Base-by-base conservation (phyloP, 106 monocot species). In the Allium cepa region DNA sequence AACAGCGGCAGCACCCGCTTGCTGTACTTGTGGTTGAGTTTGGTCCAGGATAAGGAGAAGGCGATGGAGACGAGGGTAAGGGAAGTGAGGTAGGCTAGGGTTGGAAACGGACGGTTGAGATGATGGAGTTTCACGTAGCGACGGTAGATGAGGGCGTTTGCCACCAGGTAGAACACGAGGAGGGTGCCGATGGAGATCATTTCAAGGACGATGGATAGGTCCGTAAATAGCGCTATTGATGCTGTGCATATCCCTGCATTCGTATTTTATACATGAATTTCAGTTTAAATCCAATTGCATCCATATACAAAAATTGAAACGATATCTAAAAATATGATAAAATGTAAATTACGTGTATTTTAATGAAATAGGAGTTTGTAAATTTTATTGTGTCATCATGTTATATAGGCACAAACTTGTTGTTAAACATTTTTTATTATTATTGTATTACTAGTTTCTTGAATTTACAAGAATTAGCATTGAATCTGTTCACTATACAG, bases 121-220 rank as follows among this genome's bases (percentile, higher is more conserved):
- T 10, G n/a, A 11, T 79, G 36, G 10, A 76, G 75, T 27, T 26
- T 71, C 17, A 75, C 90, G 45, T 81, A 86, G 1, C 86, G 83
- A 11, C 73, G 76, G 64, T 86, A 90, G 71, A 86, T 45, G 27
- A 90, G 79, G 1, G 90, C 90, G 55, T 80, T 86, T 48, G 86
- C 90, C 15, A 90, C 90, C 71, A 90, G 53, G 83, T 86, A 90
- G 83, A 86, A 90, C 10, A 90, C 78, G 12, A 86, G 53, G 8
- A 86, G 83, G 10, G 86, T 86, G 53, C 90, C 90, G 14, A 90
- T 90, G 12, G 85, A 86, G 64, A 90, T 79, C 80, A 90, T 83
- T 27, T 90, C 78, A 0, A 90, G 49, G 9, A 86, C 81, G 49
- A 86, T 81, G 46, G 76, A 73, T 3, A 90, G 90, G 11, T 86